Base-by-base conservation (phyloP, 2,329 filamentous ascomycete genomes). In the Byssochlamys sp. region DNA sequence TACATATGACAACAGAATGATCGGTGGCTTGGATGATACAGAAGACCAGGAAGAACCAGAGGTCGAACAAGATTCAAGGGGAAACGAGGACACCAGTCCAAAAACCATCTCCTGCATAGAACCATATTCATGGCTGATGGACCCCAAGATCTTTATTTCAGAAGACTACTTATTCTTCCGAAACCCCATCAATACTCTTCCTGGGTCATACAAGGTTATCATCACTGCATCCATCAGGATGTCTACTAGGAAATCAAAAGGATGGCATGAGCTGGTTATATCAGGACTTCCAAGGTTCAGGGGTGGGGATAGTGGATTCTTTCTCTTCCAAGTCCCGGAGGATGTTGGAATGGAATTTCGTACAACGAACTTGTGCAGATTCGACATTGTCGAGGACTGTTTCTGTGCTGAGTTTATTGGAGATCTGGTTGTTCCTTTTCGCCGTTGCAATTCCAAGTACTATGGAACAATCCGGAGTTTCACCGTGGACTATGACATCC, bases 401-500 rank as follows among this genome's bases (percentile, higher is more conserved):
- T 62, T 72, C 45, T 62, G 69, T 57, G 69, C 65, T 2, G 67
- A 71, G 28, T 70, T 72, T 10, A 52, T 58, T 1, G 58, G 61
- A 11, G 62, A 63, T 12, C 61, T 72, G 39, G 58, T 67, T 35
- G 53, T 71, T 26, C 61, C 69, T 1, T 57, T 72, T 25, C 70
- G 69, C 4, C 56, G 61, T 26, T 70, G 66, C 39, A 59, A 65
- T 25, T 57, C 55, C 29, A 58, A 57, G 9, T 68, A 61, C 58
- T 71, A 68, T 57, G 69, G 70, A 0, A 62, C 65, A 7, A 31
- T 72, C 35, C 67, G 63, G 39, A 65, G 68, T 45, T 71, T 69
- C 24, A 66, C 63, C 10, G 61, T 72, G 48, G 60, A 67, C 12
- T 63, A 68, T 45, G 63, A 66, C 39, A 59, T 66, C n/a, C 50